Evolutionary conservation across 2,329 filamentous ascomycete genomes (phyloP).

Genomic region (Fusarium goolgardi): DNA sequence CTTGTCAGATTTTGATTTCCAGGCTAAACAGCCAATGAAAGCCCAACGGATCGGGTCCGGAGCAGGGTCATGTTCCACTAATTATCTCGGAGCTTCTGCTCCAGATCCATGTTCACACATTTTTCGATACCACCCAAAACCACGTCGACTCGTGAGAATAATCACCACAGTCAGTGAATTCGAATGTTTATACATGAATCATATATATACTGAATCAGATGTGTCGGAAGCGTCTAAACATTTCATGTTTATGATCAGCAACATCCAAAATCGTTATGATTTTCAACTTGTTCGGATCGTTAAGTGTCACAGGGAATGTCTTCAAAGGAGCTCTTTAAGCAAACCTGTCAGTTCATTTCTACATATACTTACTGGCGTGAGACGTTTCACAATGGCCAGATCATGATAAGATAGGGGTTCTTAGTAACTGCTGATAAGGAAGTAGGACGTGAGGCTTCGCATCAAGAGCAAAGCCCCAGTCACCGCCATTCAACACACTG

Average conservation of each 20-base stretch:
- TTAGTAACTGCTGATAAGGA: background rate
- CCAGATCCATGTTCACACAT: background rate
- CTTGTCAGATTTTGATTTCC: background rate
- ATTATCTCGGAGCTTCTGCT: background rate
- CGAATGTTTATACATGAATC: background rate
- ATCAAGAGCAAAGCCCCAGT: background rate
- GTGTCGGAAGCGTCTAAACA: no score
- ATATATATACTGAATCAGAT: no score
- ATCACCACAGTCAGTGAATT: background rate
- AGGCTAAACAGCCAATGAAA: background rate
- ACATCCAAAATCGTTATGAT: background rate
- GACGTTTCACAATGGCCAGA: fast-evolving
- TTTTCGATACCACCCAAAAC: no score
- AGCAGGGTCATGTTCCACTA: background rate
- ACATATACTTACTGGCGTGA: no score
- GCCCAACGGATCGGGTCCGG: background rate
- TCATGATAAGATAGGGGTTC: no score
- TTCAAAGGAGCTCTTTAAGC: background rate
- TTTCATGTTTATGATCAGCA: no score
- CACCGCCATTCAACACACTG: background rate
- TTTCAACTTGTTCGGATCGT: background rate
- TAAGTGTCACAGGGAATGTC: background rate
- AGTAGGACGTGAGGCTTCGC: background rate
- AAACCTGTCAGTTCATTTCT: background rate
- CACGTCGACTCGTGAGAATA: background rate